These are phyloP conservation scores for Salix exigua DNA, from an alignment of 345 rosid genomes.

Conservation along the genomic window DNA sequence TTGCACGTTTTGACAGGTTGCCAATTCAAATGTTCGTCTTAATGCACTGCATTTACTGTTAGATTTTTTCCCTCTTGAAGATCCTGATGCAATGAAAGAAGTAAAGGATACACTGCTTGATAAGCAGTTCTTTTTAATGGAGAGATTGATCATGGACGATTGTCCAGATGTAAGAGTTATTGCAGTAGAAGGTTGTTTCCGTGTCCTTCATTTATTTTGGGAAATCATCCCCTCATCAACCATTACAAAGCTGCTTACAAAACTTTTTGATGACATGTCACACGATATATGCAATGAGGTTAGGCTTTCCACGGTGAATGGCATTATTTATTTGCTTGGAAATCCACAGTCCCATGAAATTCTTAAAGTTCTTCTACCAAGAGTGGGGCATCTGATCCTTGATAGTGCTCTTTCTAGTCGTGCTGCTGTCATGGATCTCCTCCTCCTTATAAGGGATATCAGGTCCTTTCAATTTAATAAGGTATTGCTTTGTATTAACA, in stretches of 20 bases:
- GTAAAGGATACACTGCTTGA: slow-evolving; percentile 73
- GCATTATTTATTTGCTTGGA: slow-evolving; percentile 76
- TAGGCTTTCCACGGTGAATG: slow-evolving; percentile 77
- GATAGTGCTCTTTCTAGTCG: slow-evolving; percentile 60
- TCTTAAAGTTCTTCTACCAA: slow-evolving; percentile 81
- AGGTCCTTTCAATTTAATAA: slow-evolving; percentile 72
- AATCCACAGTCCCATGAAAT: slow-evolving; percentile 88
- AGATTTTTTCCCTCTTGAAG: slow-evolving; percentile 87
- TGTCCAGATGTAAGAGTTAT: slow-evolving; percentile 83
- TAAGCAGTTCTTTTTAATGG: slow-evolving; percentile 81
- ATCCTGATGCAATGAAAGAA: slow-evolving; percentile 89
- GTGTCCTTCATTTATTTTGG: slow-evolving; percentile 85
- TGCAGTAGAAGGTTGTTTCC: slow-evolving; percentile 94
- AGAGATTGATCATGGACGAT: slow-evolving; percentile 72
- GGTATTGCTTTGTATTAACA: slow-evolving; percentile 38
- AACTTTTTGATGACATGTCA: slow-evolving; percentile 62
- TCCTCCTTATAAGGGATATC: slow-evolving; percentile 65
- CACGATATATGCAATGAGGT: slow-evolving; percentile 71
- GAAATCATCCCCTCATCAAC: slow-evolving; percentile 79
- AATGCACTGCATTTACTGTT: slow-evolving; percentile 84
- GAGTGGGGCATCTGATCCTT: slow-evolving; percentile 62
- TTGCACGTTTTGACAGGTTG: slow-evolving; percentile 55
- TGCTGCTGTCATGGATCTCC: slow-evolving; percentile 69
- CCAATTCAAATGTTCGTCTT: slow-evolving; percentile 88
- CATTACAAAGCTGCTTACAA: slow-evolving; percentile 70